Base-by-base conservation (phyloP, 139 green algal species). In the Volvox reticuliferus region DNA sequence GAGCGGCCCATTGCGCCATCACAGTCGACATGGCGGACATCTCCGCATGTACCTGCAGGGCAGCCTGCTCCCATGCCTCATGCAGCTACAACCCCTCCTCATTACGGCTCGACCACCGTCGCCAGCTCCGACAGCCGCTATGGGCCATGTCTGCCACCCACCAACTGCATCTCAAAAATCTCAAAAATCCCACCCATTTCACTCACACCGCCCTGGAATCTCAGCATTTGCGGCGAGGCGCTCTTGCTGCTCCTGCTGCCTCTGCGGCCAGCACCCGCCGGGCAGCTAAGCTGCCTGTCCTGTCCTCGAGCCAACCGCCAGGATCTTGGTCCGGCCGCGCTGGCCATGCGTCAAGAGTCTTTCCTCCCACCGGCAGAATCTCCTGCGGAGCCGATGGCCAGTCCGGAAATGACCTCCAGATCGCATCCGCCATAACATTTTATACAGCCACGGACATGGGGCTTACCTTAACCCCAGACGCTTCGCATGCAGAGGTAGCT, bases 1-100 rank as follows among this genome's bases (percentile, higher is more conserved):
- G 65, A 73, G 12, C 65, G 21, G 65, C 65, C 65, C 24, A 24
- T 73, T 12, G 21, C 65, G 65, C 12, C 21, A 73, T 73, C 24
- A 28, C 3, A 3, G 21, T 3, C 21, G 21, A 28, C 65, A 28
- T 28, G 65, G 65, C 65, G 12, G 21, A 73, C 21, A 28, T 73
- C 65, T 28, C 65, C 44, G 5, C 44, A 55, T 86, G 79, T 55
- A 2, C 79, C 13, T 86, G 79, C 55, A 86, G 26, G 26, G 2
- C 79, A 16, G 50, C 79, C 0, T 86, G 55, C 79, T 73, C 32
- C 22, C 79, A 86, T 44, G 63, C 50, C 79, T 86, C 79, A 14
- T 86, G 79, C 79, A 86, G 79, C 79, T 86, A 86, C 26, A 14
- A 44, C 21, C 1, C 28, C 12, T 16, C 50, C 13, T 44, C 55